Base-by-base conservation (phyloP, 2,329 filamentous ascomycete species). In the Ophiosphaerella narmari region DNA sequence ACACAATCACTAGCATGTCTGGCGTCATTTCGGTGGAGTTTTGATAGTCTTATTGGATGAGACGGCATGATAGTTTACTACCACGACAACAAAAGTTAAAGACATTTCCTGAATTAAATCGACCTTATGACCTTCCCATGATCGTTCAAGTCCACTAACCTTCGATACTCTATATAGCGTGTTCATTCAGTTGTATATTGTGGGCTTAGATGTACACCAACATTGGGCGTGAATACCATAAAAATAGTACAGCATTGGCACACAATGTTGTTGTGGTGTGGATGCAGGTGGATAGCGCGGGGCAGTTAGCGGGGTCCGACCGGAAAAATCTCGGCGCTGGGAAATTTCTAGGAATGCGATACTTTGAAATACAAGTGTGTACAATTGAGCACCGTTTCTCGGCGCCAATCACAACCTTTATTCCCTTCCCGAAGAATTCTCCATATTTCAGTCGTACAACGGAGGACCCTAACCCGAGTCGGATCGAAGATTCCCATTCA, bases 21-120 rank as follows among this genome's bases (percentile, higher is more conserved):
- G 57, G 57, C 55, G 57, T 59, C 52, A 46, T 53, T 43, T 38
- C 40, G 53, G 52, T 43, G 55, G 57, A 55, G 55, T 52, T 57
- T 48, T 56, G 46, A n/a, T 35, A 39, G 36, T n/a, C 26, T 24
- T 16, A 33, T 33, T 39, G 18, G 29, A 35, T 32, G 26, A 39
- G 18, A 13, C 4, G 16, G 33, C 16, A 39, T 34, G 29, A 31
- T 26, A 32, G 7, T 9, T 8, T 32, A 23, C 18, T 48, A 18
- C 24, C 21, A 18, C 12, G 33, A 23, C 34, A 43, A 23, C 39
- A 48, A 48, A 42, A 48, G 45, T 48, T 42, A 21, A 29, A 29
- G 26, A 29, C 6, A 29, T 29, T 29, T 29, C 18, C 26, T 29
- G 26, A 29, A 29, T 29, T 29, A 29, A 7, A 29, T 11, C 26